Base-by-base conservation (phyloP, 2,329 filamentous ascomycete genomes). In the Moelleriella libera region DNA sequence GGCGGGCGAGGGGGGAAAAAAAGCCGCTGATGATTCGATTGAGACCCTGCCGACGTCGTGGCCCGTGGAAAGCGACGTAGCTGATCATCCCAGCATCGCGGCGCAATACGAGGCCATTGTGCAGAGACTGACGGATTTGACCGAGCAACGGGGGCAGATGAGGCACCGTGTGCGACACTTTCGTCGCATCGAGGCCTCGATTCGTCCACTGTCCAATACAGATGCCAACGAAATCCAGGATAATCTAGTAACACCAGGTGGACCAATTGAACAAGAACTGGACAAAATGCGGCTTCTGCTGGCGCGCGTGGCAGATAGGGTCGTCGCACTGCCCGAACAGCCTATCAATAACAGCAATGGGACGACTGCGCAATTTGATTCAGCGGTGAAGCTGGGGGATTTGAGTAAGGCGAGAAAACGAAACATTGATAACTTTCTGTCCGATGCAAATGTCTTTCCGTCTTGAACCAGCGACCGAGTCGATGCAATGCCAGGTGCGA, bases 271-370 rank as follows among this genome's bases (percentile, higher is more conserved):
- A 58, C 67, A 67, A 47, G 83, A 87, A 62, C 65, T 88, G 47
- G 75, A 80, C 59, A 74, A 72, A 51, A 85, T 82, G 73, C 73
- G 80, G 34, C 68, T 80, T 53, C 62, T 88, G 51, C 68, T 83
- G 47, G 71, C 73, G 1, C 69, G 80, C 30, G 78, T 83, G 0
- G 70, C 72, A 5, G 75, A 71, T 2, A 69, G 75, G 21, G 66
- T 82, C 1, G 66, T 62, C 10, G 58, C 60, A 48, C 49, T 74
- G 12, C 60, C 63, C 6, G 56, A 57, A 30, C 34, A 50, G 10
- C 39, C 47, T 39, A 49, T 51, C 12, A 44, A 43, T 29, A 44
- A 39, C 12, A 41, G 30, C 4, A 12, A 37, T 37, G 4, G 21
- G 3, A 43, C 46, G 42, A 30, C 11, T n/a, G 34, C 46, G 11